phyloP scores from a whole-genome alignment of 106 monocot genomes.

The Platanthera guangdongensis region DNA sequence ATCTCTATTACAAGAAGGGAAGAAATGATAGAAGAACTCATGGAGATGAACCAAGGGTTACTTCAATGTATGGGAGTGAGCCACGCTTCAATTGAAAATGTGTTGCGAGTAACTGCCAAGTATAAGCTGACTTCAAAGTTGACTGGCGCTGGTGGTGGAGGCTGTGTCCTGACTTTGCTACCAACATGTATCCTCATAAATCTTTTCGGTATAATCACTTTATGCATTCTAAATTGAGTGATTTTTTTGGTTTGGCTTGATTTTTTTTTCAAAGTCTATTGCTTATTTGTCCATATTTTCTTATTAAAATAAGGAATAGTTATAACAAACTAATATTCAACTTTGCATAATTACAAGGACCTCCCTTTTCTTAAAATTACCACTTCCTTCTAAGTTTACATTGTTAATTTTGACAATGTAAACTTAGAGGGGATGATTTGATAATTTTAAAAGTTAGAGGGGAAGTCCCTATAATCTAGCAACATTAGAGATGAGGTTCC shows the following conservation, averaged over 20 bases:
- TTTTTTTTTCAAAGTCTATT: background rate
- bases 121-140: conserved; percentile 80
- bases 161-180: conserved; percentile 84
- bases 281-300: background rate
- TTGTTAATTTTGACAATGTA: no score
- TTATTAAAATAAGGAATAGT: background rate
- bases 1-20: conserved; percentile 55
- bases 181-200: conserved; percentile 61
- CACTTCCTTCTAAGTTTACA: no score
- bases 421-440: no score
- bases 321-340: no score
- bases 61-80: conserved; percentile 91
- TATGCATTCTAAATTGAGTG: background rate
- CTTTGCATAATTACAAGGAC: no score
- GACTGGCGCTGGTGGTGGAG: conserved; percentile 96
- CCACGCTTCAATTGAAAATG: conserved; percentile 80
- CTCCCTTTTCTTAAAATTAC: no score
- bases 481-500: no score
- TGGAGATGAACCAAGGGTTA: conserved; percentile 96
- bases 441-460: no score
- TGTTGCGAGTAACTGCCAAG: conserved; percentile 62
- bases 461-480: no score
- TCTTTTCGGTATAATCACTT: background rate
- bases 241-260: background rate
- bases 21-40: conserved; percentile 67